A percentile compares a stretch with the other conserved stretches of the same genome.
These are phyloP conservation scores for Eleusine indica DNA, from an alignment of 176 grass and related monocot genomes.

Conservation along the genomic window DNA sequence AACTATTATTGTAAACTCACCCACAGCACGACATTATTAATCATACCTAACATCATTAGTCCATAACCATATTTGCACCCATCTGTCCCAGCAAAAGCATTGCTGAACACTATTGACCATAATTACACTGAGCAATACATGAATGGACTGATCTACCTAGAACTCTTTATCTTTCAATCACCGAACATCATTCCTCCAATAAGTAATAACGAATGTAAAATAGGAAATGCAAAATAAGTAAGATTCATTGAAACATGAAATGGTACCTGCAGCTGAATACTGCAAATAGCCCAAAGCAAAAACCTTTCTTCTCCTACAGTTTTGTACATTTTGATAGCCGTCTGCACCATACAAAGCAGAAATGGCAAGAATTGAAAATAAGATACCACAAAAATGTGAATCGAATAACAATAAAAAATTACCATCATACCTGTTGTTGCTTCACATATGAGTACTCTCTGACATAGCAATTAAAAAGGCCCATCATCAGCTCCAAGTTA, in stretches of 20 bases:
- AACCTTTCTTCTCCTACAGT: slow-evolving; percentile 91
- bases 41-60: background rate
- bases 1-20: slow-evolving; percentile 11
- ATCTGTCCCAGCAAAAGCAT: slow-evolving; percentile 22
- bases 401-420: slow-evolving; percentile 26
- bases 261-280: slow-evolving; percentile 88
- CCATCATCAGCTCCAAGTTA: slow-evolving; percentile 98
- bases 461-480: slow-evolving; percentile 96
- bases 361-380: slow-evolving; percentile 32
- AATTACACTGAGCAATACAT: background rate
- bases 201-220: slow-evolving; percentile 1
- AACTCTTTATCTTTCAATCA: background rate
- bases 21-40: background rate
- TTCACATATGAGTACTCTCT: slow-evolving; percentile 94
- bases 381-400: slow-evolving; percentile 29
- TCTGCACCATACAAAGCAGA: slow-evolving; percentile 59
- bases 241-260: slow-evolving; percentile 17
- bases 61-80: background rate
- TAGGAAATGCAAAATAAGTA: background rate
- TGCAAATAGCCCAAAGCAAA: slow-evolving; percentile 98
- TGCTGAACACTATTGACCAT: background rate
- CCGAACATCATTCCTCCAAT: background rate
- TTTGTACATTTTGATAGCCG: slow-evolving; percentile 99
- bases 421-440: slow-evolving; percentile 84
- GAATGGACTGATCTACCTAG: background rate